Evolutionary conservation across 129 eudicot species (phyloP).

Genomic region (Ambrosia artemisiifolia): DNA sequence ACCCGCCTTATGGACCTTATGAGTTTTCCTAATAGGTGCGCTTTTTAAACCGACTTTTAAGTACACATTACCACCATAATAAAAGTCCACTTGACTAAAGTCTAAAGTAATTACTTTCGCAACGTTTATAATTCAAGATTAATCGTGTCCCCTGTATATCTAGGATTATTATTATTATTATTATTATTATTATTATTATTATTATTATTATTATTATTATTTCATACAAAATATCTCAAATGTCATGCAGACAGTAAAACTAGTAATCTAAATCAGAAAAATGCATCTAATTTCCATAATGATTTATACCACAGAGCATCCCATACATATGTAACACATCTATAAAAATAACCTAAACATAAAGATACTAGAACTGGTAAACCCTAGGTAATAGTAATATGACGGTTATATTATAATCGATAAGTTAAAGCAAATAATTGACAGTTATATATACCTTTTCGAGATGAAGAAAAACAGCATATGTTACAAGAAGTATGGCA

Average conservation of each 20-base stretch:
- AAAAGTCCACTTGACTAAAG: not conserved
- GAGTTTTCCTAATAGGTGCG: too few relatives aligned
- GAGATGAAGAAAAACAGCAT: conserved; percentile 26
- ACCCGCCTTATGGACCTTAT: too few relatives aligned
- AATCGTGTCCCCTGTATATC: not conserved
- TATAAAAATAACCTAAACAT: not conserved
- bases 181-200: too few relatives aligned
- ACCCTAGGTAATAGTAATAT: not conserved
- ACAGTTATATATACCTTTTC: conserved; percentile 20
- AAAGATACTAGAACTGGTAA: not conserved
- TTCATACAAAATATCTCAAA: not conserved
- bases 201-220: too few relatives aligned
- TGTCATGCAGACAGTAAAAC: not conserved
- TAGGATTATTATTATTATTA: not conserved
- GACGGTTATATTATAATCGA: not conserved
- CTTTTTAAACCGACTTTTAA: not conserved
- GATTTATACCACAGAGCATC: not conserved
- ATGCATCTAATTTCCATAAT: not conserved
- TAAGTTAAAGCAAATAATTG: not conserved
- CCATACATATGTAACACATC: not conserved
- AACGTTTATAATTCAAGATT: not conserved
- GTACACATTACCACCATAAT: not conserved
- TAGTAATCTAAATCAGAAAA: not conserved
- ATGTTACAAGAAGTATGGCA: conserved; percentile 19
- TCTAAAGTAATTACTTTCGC: too few relatives aligned